Evolutionary conservation across 129 eudicot species (phyloP).

Genomic region (Tanacetum coccineum): DNA sequence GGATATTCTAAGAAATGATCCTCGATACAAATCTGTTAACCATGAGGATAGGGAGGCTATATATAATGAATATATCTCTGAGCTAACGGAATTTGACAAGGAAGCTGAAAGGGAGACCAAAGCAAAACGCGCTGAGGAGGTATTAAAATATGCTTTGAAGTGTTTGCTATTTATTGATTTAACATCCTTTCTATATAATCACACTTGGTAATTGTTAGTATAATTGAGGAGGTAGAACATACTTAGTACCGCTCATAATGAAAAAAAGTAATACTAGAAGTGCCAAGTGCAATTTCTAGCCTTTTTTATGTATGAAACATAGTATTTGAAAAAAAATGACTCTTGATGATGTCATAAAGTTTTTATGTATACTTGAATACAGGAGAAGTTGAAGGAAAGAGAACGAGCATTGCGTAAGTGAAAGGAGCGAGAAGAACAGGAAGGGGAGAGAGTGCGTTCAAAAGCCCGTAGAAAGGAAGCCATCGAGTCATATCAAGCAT

Average conservation of each 20-base stretch:
- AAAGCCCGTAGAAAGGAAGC: slow-evolving; percentile 94
- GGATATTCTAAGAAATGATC: slow-evolving; percentile 72
- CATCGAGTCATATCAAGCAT: slow-evolving; percentile 89
- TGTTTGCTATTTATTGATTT: neutral
- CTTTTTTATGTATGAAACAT: neutral
- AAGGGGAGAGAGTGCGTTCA: slow-evolving; percentile 85
- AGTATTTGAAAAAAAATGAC: slow-evolving; percentile 1
- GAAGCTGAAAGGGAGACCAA: slow-evolving; percentile 55
- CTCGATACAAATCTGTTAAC: slow-evolving; percentile 76
- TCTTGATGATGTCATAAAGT: slow-evolving; percentile 9
- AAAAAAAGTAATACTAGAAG: too few relatives aligned
- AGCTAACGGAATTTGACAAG: slow-evolving; percentile 63
- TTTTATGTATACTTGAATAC: neutral
- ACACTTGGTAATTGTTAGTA: neutral
- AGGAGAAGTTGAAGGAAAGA: slow-evolving; percentile 90
- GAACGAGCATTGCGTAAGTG: slow-evolving; percentile 80
- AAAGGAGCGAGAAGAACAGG: slow-evolving; percentile 98
- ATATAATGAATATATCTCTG: slow-evolving; percentile 74
- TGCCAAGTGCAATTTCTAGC: too few relatives aligned
- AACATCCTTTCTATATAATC: neutral
- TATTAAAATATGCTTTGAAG: slow-evolving; percentile 13
- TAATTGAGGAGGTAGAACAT: neutral
- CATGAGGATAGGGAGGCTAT: slow-evolving; percentile 84
- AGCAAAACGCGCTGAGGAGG: slow-evolving; percentile 86
- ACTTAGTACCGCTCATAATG: too few relatives aligned